Conservation (phyloP, 2,329 filamentous ascomycete species). For the Xylariaceae sp. region DNA sequence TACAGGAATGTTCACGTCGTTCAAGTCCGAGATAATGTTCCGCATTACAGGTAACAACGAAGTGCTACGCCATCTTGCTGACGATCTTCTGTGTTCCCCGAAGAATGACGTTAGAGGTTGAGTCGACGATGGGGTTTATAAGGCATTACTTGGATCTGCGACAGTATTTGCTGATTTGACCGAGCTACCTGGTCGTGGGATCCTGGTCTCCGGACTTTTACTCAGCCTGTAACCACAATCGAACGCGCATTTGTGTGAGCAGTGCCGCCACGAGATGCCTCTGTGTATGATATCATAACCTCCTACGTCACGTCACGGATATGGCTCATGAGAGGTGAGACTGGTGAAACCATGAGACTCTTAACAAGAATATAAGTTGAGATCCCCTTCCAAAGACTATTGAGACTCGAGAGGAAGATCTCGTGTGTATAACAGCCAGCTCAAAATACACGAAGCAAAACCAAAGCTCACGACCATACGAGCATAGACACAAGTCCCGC, state of each 20-base stretch:
- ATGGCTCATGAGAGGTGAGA: constrained; percentile 13
- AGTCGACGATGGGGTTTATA: background rate
- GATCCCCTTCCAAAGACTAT: background rate
- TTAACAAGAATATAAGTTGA: constrained; percentile 19
- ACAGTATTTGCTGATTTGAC: too few relatives aligned
- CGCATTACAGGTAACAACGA: too few relatives aligned
- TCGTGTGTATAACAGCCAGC: background rate
- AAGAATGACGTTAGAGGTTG: constrained; percentile 16
- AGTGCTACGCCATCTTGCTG: too few relatives aligned
- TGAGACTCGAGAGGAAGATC: background rate
- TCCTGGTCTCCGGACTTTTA: too few relatives aligned
- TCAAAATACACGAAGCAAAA: constrained; percentile 2
- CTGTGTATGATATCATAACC: constrained; percentile 21
- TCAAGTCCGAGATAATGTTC: too few relatives aligned
- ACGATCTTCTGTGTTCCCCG: constrained; percentile 1
- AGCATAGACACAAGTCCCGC: constrained; percentile 3
- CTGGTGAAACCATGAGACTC: constrained; percentile 3
- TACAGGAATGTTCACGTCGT: too few relatives aligned
- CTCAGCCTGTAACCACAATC: too few relatives aligned
- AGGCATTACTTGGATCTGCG: too few relatives aligned
- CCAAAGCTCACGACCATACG: background rate
- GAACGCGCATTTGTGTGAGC: too few relatives aligned
- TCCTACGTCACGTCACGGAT: constrained; percentile 16
- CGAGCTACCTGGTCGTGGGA: too few relatives aligned
- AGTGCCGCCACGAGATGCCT: too few relatives aligned